Evolutionary conservation across 2,329 filamentous ascomycete genomes (phyloP).

Genomic region (Colletotrichum karsti): DNA sequence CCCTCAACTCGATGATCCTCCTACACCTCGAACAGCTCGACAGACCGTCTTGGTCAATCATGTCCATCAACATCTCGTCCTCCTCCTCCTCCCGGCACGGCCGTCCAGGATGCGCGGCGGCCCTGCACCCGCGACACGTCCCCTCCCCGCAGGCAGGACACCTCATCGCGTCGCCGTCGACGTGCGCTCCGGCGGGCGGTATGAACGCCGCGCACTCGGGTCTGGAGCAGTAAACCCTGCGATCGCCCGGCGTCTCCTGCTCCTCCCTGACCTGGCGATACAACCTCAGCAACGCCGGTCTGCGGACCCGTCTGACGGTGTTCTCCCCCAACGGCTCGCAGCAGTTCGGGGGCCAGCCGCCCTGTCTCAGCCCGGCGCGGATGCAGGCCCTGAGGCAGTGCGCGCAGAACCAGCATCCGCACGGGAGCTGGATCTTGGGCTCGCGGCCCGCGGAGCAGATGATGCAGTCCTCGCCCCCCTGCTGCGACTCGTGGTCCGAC

Average conservation of each 20-base stretch:
- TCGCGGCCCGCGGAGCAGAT: conserved; percentile 1
- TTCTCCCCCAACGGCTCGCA: conserved; percentile 21
- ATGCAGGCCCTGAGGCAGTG: conserved; percentile 26
- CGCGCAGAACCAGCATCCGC: conserved; percentile 28
- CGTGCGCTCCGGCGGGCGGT: not conserved
- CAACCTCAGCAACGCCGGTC: conserved; percentile 10
- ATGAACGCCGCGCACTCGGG: conserved; percentile 29
- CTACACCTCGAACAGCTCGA: conserved; percentile 64
- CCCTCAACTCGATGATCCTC: conserved; percentile 66
- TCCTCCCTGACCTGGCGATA: conserved; percentile 21
- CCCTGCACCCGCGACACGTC: conserved; percentile 22
- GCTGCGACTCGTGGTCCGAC: not conserved
- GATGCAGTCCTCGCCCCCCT: not conserved
- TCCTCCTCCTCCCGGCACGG: conserved; percentile 27
- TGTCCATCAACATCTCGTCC: conserved; percentile 42
- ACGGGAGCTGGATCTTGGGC: conserved; percentile 12
- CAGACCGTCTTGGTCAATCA: conserved; percentile 62
- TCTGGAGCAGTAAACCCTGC: conserved; percentile 25
- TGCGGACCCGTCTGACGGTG: conserved; percentile 7
- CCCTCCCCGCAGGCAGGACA: conserved; percentile 23
- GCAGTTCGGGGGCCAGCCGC: conserved; percentile 29
- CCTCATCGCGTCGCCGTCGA: not conserved
- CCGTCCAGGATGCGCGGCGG: conserved; percentile 21
- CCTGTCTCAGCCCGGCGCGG: conserved; percentile 15
- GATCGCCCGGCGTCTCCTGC: conserved; percentile 11